Base-by-base conservation (phyloP, 2,329 filamentous ascomycete species). In the Colletotrichum sp. region DNA sequence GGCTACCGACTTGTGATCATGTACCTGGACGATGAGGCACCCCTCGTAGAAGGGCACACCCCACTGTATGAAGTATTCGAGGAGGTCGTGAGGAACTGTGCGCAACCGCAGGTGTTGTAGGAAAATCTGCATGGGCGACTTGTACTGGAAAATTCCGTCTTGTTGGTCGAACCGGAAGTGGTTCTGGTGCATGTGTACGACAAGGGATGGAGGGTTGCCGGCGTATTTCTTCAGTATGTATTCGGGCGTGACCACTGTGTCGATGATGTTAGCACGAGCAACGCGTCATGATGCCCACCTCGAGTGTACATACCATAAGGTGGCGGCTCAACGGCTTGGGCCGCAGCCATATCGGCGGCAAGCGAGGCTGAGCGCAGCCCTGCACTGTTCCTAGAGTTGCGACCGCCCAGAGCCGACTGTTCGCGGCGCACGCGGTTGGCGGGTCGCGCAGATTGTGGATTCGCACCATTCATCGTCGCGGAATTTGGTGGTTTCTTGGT, bases 81-180 rank as follows among this genome's bases (percentile, higher is more conserved):
- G 87, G 82, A 98, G 92, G 79, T 98, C 96, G 84, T 98, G 96
- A 1, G 97, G 97, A 44, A 99, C 89, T 0, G 95, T 98, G 72
- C 94, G 91, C 57, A 87, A 88, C 78, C 90, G 90, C 61, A 98
- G 84, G 83, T 98, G 96, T 79, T 98, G 93, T 48, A 98, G 88
- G 79, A 93, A 90, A 22, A 95, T 85, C 80, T 91, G 92, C 96
- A 98, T 98, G 28, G 97, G 96, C 25, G 96, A 98, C 80, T 95
- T 95, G 85, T 98, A 98, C 7, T 92, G 90, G 80, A 98, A 98
- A 82, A 94, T 96, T 81, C 96, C 95, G 84, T 98, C 96, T 84
- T 98, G 96, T 80, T 96, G 93, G 80, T 98, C 96, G 85, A 99
- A 98, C 74, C 94, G 92, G 82, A 98, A 98, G 85, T 98, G 94